Evolutionary conservation across 768 basidiomycete genomes (phyloP), one percentile per base, ranked within the genome.

Genomic region (Pisolithus albus): DNA sequence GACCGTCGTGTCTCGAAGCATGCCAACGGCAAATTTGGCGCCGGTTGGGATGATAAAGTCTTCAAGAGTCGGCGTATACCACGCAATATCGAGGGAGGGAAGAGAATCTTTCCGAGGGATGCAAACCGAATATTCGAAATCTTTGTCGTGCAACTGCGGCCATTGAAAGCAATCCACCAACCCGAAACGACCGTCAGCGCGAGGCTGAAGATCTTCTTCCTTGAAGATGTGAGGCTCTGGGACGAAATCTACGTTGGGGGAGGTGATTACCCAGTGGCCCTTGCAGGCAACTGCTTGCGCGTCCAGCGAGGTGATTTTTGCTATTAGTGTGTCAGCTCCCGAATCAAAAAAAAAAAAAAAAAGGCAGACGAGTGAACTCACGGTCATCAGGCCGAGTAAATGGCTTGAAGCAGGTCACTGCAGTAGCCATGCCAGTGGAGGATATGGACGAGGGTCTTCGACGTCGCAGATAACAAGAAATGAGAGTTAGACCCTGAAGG

Each of bases 201-300:
- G 5, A 24, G 36, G 23, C 23, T 26, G 13, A 8, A 55, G 18
- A 38, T 55, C 51, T 19, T 26, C 26, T 26, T 36, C 18, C 19
- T 40, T n/a, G 24, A 38, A 30, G 9, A 41, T 42, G 38, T 56
- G 51, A 8, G 43, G 43, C 18, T 56, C 21, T 7, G 51, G 51
- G 11, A 56, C 28, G 6, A 44, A 56, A 11, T 21, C 10, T 47
- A 49, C 46, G 24, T 56, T 52, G 8, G 55, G 55, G 0, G 38
- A 52, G 0, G 47, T 52, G 18, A 41, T 41, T 41, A 41, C 40
- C 40, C 19, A 41, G 40, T 10, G n/a, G 18, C 18, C 18, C 40
- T 41, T 41, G 40, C 40, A 41, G 18, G 40, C 19, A 6, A 41
- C 40, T 19, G 40, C 40, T 10, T 10, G 18, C 2, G 18, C 19